Evolutionary conservation across 1,284 basidiomycete genomes (phyloP), one percentile per base, ranked within the genome.

Genomic region (Irpex rosettiformis): DNA sequence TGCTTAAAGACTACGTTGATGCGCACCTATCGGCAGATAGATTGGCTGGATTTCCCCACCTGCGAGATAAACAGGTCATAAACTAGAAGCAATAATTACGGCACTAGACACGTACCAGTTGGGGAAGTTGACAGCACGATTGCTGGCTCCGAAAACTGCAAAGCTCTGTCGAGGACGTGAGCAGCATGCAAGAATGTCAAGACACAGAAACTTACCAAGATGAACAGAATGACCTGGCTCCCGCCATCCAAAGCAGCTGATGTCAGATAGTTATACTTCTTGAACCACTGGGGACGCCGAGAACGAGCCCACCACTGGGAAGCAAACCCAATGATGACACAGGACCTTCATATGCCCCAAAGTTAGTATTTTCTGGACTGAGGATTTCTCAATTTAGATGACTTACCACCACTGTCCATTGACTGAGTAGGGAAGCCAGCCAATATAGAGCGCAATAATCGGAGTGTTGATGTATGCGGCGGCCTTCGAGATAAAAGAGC

Each of bases 121-220:
- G 1, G 84, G 76, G 80, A 86, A 72, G 66, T 75, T 69, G 75
- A 89, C 67, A 71, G 77, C 62, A 73, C 82, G 66, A 72, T 86
- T 62, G 80, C 83, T 70, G 75, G 79, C 78, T 79, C 89, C 70
- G 78, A 89, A 78, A 80, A 89, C 79, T 77, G 90, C 75, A 82
- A 80, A 82, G 81, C 68, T 70, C 88, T 77, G 64, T 13, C 33
- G 52, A 22, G 2, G 10, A 28, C 11, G 33, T 52, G 24, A 54
- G 54, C 51, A n/a, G n/a, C n/a, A 57, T 40, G 33, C 27, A 6
- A 33, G 21, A 22, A 16, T 18, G 22, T 7, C 28, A 43, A 11
- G 25, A 18, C 45, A 24, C 10, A 21, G 13, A 4, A 3, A 64
- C 67, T 13, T 27, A 74, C 73, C 40, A 79, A 66, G 37, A 79